Percentiles rank a stretch among this genome's conserved stretches.
Conservation (phyloP, 2,329 filamentous ascomycete species). For the Clarireedia hainanense region DNA sequence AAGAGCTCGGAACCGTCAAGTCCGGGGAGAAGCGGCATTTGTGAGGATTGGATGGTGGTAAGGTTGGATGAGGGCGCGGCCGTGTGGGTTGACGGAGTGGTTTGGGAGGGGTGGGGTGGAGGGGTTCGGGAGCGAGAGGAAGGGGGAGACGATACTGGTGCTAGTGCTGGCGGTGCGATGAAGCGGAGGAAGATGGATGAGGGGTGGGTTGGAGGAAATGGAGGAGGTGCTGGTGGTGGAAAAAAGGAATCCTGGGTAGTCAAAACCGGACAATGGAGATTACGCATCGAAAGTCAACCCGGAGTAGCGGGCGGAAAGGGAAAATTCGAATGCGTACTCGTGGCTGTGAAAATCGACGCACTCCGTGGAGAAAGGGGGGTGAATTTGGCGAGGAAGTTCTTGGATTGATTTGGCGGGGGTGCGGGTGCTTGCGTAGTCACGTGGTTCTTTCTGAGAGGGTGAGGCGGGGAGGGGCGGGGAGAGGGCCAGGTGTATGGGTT, state of each 20-base stretch:
- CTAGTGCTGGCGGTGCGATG: not conserved
- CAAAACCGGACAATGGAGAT: conserved; percentile 61
- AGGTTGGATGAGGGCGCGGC: conserved; percentile 52
- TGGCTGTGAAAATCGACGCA: conserved; percentile 70
- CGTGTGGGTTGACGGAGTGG: conserved; percentile 48
- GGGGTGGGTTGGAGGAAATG: conserved; percentile 6
- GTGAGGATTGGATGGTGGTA: conserved; percentile 62
- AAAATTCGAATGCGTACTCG: conserved; percentile 61
- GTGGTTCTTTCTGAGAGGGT: not conserved
- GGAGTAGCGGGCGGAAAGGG: conserved; percentile 45
- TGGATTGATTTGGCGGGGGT: conserved; percentile 29
- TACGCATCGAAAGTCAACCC: conserved; percentile 52
- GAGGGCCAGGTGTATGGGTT: not conserved
- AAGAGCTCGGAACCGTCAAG: conserved; percentile 53
- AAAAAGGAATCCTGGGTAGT: conserved; percentile 47
- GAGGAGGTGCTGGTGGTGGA: not conserved
- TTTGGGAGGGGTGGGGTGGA: conserved; percentile 1
- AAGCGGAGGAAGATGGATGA: conserved; percentile 15
- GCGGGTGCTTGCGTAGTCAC: not conserved
- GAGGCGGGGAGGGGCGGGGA: not conserved
- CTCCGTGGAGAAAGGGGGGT: conserved; percentile 56
- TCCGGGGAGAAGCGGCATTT: conserved; percentile 61
- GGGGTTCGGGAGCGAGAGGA: not conserved
- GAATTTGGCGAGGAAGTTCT: conserved; percentile 58
- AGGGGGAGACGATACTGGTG: not conserved